Evolutionary conservation across 805 yeast species (phyloP).

Genomic region (Jamesozyma gamospora): DNA sequence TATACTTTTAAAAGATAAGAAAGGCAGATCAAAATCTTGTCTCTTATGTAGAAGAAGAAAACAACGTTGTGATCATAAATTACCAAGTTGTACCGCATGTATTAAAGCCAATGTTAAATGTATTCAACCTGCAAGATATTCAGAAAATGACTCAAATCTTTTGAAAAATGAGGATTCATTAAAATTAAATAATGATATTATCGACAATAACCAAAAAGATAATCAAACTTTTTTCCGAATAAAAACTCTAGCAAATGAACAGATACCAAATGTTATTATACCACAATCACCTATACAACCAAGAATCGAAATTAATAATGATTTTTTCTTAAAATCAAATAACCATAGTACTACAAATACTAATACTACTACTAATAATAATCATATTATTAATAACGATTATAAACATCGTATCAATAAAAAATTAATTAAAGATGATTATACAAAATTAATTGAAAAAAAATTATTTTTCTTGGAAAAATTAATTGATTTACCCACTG

Average conservation of each 20-base stretch:
- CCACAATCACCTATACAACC: not conserved
- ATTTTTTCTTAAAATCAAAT: not conserved
- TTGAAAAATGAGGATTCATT: conserved; percentile 22
- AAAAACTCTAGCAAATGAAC: not conserved
- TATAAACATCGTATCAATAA: not conserved
- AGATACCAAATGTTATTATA: not conserved
- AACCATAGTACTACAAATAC: not conserved
- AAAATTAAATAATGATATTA: conserved; percentile 3
- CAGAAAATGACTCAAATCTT: conserved; percentile 4
- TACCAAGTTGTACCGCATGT: conserved; percentile 59
- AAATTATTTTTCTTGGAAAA: conserved; percentile 44
- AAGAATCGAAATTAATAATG: not conserved
- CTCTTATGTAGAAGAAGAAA: conserved; percentile 46
- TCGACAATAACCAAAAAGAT: not conserved
- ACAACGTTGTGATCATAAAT: conserved; percentile 55
- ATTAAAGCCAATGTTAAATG: conserved; percentile 52
- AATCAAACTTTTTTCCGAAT: not conserved
- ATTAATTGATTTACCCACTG: conserved; percentile 27
- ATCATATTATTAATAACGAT: not conserved
- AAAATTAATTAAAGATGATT: conserved; percentile 37
- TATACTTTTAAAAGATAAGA: conserved; percentile 33
- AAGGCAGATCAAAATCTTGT: conserved; percentile 49
- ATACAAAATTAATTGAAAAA: conserved; percentile 45
- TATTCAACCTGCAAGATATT: conserved; percentile 54
- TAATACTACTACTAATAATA: not conserved